phyloP scores from a whole-genome alignment of 352 stramenopile genomes.

The Globisporangium apiculatum region DNA sequence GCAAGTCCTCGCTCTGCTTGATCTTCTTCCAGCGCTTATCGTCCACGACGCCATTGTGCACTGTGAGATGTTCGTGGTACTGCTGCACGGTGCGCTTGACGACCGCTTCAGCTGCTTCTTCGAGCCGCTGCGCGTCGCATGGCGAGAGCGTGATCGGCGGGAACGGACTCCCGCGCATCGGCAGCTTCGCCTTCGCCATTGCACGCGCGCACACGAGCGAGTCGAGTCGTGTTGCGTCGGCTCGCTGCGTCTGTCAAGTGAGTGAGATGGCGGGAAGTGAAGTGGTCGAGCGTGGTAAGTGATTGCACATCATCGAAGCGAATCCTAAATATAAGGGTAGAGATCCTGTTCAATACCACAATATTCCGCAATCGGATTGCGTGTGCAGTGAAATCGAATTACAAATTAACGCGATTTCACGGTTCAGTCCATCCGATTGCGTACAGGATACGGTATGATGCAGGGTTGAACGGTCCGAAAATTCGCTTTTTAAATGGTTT shows the following conservation, averaged over 20 bases:
- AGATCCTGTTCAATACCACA: too few relatives aligned
- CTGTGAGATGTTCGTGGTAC: constrained; percentile 33
- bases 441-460: too few relatives aligned
- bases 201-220: too few relatives aligned
- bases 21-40: constrained; percentile 40
- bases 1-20: constrained; percentile 23
- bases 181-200: constrained; percentile 21
- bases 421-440: too few relatives aligned
- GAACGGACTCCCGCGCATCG: constrained; percentile 28
- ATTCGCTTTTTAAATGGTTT: too few relatives aligned
- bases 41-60: constrained; percentile 30
- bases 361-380: too few relatives aligned
- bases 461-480: too few relatives aligned
- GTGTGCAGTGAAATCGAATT: too few relatives aligned
- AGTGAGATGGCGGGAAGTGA: too few relatives aligned
- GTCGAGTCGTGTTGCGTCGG: neutral
- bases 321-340: too few relatives aligned
- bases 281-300: neutral
- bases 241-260: neutral
- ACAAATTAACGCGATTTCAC: too few relatives aligned
- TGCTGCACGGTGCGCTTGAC: constrained; percentile 35
- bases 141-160: constrained; percentile 30
- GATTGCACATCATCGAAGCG: neutral
- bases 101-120: constrained; percentile 24
- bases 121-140: constrained; percentile 32